These are phyloP conservation scores for Oidium heveae DNA, from an alignment of 2,329 filamentous ascomycete species.

Conservation along the genomic window DNA sequence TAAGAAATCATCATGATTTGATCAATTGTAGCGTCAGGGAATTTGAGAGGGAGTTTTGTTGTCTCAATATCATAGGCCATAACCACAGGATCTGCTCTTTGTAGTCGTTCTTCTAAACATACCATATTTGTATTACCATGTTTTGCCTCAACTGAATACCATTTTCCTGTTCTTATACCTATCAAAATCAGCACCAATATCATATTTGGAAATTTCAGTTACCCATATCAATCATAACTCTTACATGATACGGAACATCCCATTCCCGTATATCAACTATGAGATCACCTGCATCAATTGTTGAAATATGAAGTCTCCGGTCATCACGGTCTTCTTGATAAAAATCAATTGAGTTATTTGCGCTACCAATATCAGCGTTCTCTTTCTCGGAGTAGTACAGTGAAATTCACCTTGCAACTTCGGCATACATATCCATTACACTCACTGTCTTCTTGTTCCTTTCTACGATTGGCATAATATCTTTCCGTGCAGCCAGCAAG, in stretches of 20 bases:
- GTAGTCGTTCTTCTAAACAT: constrained; percentile 66
- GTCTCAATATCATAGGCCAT: constrained; percentile 99
- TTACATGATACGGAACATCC: constrained; percentile 96
- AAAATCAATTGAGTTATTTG: constrained; percentile 68
- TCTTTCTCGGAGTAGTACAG: background rate
- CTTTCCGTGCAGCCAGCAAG: constrained; percentile 58
- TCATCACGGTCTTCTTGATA: constrained; percentile 75
- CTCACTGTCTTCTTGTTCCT: constrained; percentile 92
- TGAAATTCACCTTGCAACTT: constrained; percentile 55
- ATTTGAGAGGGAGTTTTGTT: constrained; percentile 83
- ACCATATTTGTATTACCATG: constrained; percentile 67
- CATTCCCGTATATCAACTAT: constrained; percentile 98
- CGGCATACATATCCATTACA: constrained; percentile 94
- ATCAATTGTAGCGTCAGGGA: constrained; percentile 81
- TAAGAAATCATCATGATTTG: constrained; percentile 99
- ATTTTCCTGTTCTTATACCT: constrained; percentile 91
- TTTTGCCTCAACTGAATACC: constrained; percentile 89
- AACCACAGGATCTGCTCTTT: constrained; percentile 86
- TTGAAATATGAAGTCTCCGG: constrained; percentile 46
- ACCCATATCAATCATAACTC: constrained; percentile 92
- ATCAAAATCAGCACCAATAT: constrained; percentile 6
- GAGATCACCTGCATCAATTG: constrained; percentile 81
- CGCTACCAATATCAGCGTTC: constrained; percentile 20
- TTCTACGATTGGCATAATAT: constrained; percentile 74
- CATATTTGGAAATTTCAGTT: constrained; percentile 6